phyloP scores from a whole-genome alignment of 2,329 filamentous ascomycete genomes.

The Furcasterigmium furcatum region DNA sequence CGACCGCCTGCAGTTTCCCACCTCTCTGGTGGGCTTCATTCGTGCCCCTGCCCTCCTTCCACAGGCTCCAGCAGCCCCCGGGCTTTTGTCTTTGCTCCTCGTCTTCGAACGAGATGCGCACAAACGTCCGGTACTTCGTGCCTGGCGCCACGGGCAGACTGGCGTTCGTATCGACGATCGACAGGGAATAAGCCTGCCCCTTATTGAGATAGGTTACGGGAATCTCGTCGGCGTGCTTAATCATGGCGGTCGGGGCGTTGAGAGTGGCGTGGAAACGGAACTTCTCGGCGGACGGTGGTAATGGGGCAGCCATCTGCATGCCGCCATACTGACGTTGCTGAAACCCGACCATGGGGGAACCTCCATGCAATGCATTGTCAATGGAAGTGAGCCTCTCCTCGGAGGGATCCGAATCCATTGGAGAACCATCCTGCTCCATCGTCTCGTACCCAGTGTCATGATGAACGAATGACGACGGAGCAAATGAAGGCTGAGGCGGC shows the following conservation, averaged over 20 bases:
- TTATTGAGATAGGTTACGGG: slow-evolving; percentile 99
- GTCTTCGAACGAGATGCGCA: slow-evolving; percentile 96
- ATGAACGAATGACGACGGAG: slow-evolving; percentile 77
- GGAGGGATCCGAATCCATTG: slow-evolving; percentile 54
- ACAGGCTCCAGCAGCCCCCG: slow-evolving; percentile 78
- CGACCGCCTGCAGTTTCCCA: slow-evolving; percentile 89
- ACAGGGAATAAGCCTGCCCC: slow-evolving; percentile 88
- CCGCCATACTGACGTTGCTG: slow-evolving; percentile 47
- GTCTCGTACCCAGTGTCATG: slow-evolving; percentile 77
- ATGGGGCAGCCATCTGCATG: slow-evolving; percentile 38
- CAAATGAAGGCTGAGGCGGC: slow-evolving; percentile 59
- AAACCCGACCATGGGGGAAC: slow-evolving; percentile 57
- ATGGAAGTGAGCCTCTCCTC: slow-evolving; percentile 51
- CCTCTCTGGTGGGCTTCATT: slow-evolving; percentile 94
- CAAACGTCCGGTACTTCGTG: slow-evolving; percentile 79
- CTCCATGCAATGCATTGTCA: slow-evolving; percentile 59
- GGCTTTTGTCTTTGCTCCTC: slow-evolving; percentile 87
- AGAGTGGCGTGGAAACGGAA: slow-evolving; percentile 89
- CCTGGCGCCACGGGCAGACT: slow-evolving; percentile 55
- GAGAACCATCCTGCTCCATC: slow-evolving; percentile 71
- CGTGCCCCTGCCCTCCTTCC: slow-evolving; percentile 95
- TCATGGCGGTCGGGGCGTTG: slow-evolving; percentile 95
- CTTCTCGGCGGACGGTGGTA: slow-evolving; percentile 59
- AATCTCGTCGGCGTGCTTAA: slow-evolving; percentile 84
- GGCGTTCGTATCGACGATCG: slow-evolving; percentile 74